Conservation (phyloP, 2,329 filamentous ascomycete genomes). For the Rhinocladiella similis region DNA sequence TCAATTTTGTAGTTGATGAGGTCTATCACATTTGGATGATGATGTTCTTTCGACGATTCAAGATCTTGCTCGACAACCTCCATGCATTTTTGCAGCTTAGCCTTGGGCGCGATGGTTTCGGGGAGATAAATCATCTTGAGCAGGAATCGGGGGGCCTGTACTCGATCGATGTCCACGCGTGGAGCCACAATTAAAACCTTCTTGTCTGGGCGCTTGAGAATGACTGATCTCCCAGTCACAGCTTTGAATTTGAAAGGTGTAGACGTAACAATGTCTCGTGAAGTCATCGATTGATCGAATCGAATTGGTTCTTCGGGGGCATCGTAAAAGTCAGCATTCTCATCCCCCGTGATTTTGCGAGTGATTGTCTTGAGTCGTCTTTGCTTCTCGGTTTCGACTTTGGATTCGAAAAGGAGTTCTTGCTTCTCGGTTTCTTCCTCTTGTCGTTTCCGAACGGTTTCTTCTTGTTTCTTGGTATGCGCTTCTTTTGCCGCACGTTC, state of each 20-base stretch:
- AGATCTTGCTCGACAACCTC: conserved; percentile 75
- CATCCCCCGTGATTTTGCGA: conserved; percentile 16
- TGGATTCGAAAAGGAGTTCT: conserved; percentile 21
- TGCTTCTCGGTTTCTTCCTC: conserved; percentile 25
- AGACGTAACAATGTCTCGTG: conserved; percentile 61
- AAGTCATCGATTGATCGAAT: conserved; percentile 49
- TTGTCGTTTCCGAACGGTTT: conserved; percentile 18
- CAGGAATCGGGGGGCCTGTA: conserved; percentile 63
- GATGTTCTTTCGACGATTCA: conserved; percentile 71
- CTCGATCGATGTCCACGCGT: conserved; percentile 60
- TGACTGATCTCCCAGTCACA: conserved; percentile 68
- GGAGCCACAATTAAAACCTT: conserved; percentile 67
- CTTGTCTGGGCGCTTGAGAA: conserved; percentile 66
- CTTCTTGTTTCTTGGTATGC: conserved; percentile 17
- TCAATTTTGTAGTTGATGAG: conserved; percentile 82
- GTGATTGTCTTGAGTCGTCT: conserved; percentile 16
- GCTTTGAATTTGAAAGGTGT: conserved; percentile 67
- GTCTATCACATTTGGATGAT: conserved; percentile 74
- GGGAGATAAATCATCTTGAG: conserved; percentile 70
- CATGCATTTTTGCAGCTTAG: conserved; percentile 72
- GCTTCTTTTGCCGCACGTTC: conserved; percentile 24
- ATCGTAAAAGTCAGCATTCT: conserved; percentile 20
- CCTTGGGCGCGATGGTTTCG: conserved; percentile 57
- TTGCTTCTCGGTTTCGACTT: conserved; percentile 23
- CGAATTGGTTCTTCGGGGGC: conserved; percentile 33